Conservation (phyloP, 2,329 filamentous ascomycete genomes). For the Boeremia lycopersici region DNA sequence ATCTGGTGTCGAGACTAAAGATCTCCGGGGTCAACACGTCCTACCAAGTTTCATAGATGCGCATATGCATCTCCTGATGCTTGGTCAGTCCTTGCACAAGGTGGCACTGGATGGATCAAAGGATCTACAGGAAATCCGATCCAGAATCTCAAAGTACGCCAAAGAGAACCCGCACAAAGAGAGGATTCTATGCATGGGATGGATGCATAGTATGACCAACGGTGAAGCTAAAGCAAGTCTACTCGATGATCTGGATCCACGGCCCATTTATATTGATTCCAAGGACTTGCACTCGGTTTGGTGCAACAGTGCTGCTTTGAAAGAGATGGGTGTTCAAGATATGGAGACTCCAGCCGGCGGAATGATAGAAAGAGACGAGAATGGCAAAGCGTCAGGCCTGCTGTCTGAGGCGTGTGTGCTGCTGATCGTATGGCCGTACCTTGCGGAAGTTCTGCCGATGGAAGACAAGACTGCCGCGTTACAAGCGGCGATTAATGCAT, state of each 20-base stretch:
- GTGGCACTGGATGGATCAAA: slow-evolving; percentile 56
- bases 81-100: slow-evolving; percentile 62
- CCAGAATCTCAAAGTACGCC: slow-evolving; percentile 54
- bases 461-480: slow-evolving; percentile 57
- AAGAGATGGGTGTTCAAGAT: slow-evolving; percentile 56
- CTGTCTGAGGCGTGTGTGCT: slow-evolving; percentile 61
- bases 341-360: slow-evolving; percentile 59
- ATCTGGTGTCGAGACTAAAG: slow-evolving; percentile 28
- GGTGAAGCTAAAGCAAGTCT: slow-evolving; percentile 56
- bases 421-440: slow-evolving; percentile 61
- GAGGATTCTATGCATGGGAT: slow-evolving; percentile 60
- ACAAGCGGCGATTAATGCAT: slow-evolving; percentile 55
- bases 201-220: slow-evolving; percentile 63
- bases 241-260: slow-evolving; percentile 58
- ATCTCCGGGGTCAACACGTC: slow-evolving; percentile 50
- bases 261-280: slow-evolving; percentile 62
- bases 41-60: slow-evolving; percentile 64
- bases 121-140: slow-evolving; percentile 57
- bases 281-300: slow-evolving; percentile 64
- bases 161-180: slow-evolving; percentile 52
- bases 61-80: slow-evolving; percentile 63
- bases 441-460: slow-evolving; percentile 56
- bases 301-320: slow-evolving; percentile 60
- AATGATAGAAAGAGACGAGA: slow-evolving; percentile 56
- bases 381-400: slow-evolving; percentile 58